Evolutionary conservation across 768 basidiomycete species (phyloP), one percentile per base, ranked within the genome.

Genomic region (Crassisporium funariophilum): DNA sequence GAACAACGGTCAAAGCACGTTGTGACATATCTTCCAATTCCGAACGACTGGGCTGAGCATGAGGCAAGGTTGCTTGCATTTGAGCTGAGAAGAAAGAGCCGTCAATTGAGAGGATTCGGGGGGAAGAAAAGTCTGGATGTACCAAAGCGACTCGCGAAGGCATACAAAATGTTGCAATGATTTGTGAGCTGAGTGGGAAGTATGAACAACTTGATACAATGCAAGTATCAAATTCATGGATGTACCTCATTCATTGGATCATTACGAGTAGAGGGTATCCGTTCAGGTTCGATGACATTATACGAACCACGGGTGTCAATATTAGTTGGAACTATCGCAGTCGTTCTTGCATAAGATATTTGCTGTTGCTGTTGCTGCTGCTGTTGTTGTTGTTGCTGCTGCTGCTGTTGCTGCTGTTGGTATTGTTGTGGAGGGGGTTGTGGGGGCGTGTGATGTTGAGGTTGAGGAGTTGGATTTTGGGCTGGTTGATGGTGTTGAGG

Each of bases 1-100:
- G 77, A 15, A 89, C 82, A 19, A 91, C 87, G 41, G 78, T 68
- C 41, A 73, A 69, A 16, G 88, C 88, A 23, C 78, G 75, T 12
- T 77, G 75, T 7, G 80, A 74, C 88, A 91, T 91, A 51, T 88
- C 83, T 38, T 73, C 67, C 8, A 89, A 62, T 60, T 90, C 87
- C 2, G 70, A 67, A 5, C 74, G 63, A 7, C 69, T 49, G 4
- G 86, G 86, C 51, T 81, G 81, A 5, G 67, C 61, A 31, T 78
- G 72, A 2, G 81, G 75, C 9, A 72, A 55, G 34, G 64, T 70
- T 2, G 69, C 61, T 47, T 82, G 83, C 19, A 74, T 54, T 48
- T 72, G 68, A 17, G 73, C 77, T 77, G 42, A 37, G 48, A 25
- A 16, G 19, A 38, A 41, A 41, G 35, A 52, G 53, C 34, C 53